Evolutionary conservation across 768 basidiomycete species (phyloP).

Genomic region (Xerocomus brunneocitrinus): DNA sequence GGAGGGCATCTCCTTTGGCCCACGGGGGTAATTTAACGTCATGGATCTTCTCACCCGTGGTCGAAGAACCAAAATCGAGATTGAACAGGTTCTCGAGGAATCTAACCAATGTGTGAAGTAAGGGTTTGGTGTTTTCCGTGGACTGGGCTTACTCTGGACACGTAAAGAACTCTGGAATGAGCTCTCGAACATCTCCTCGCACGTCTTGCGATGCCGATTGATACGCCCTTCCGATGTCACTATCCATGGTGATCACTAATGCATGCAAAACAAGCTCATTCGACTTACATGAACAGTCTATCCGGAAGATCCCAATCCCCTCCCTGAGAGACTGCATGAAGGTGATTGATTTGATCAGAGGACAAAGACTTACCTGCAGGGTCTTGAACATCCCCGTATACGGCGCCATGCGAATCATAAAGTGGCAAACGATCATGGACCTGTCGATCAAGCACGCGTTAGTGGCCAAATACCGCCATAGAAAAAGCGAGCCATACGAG

Average conservation of each 20-base stretch:
- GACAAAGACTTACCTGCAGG: conserved; percentile 45
- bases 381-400: conserved; percentile 96
- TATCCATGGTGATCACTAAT: conserved; percentile 27
- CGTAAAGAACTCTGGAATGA: conserved; percentile 87
- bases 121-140: no score
- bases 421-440: conserved; percentile 96
- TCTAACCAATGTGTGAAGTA: conserved; percentile 34
- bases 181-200: conserved; percentile 88
- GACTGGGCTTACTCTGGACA: conserved; percentile 60
- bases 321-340: conserved; percentile 46
- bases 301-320: conserved; percentile 95
- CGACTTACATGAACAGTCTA: conserved; percentile 66
- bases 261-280: background rate
- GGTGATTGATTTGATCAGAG: background rate
- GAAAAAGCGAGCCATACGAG: conserved; percentile 36
- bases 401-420: conserved; percentile 82
- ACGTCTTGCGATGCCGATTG: conserved; percentile 81
- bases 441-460: conserved; percentile 8
- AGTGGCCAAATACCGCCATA: background rate
- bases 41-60: conserved; percentile 76
- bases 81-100: conserved; percentile 79
- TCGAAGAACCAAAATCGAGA: conserved; percentile 74
- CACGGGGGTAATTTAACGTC: conserved; percentile 87
- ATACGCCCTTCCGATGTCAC: conserved; percentile 77
- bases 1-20: conserved; percentile 78